A percentile compares a stretch with the other conserved stretches of the same genome.
Conservation (phyloP, 2,329 filamentous ascomycete genomes). For the Xylariomycetidae sp. region DNA sequence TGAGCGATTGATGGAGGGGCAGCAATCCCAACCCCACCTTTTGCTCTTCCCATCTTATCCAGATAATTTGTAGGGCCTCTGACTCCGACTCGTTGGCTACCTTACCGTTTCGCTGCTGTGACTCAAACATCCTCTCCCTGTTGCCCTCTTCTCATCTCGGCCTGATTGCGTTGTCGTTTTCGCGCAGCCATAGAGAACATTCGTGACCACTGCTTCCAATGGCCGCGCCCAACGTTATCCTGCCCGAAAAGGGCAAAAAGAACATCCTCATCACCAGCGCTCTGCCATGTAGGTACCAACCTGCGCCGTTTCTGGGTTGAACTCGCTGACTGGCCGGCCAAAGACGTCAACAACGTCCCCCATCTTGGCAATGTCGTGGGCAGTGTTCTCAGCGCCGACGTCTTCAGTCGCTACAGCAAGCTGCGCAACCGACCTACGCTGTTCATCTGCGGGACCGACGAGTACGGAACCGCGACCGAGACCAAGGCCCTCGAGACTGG, state of each 20-base stretch:
- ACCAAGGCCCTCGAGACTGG: constrained; percentile 90
- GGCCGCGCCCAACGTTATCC: constrained; percentile 29
- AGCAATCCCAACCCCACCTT: constrained; percentile 2
- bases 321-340: background rate
- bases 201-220: constrained; percentile 1
- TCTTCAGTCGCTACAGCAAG: constrained; percentile 77
- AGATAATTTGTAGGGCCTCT: background rate
- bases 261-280: constrained; percentile 90
- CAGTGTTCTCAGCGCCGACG: constrained; percentile 74
- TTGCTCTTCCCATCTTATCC: background rate
- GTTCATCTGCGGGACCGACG: constrained; percentile 83
- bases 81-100: background rate
- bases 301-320: constrained; percentile 4
- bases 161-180: constrained; percentile 39
- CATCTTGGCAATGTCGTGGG: constrained; percentile 88
- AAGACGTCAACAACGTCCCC: constrained; percentile 59
- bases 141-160: background rate
- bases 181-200: background rate
- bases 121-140: background rate
- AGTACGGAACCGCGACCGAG: constrained; percentile 94
- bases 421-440: constrained; percentile 73
- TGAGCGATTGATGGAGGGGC: constrained; percentile 4
- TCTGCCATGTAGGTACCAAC: constrained; percentile 45
- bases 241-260: constrained; percentile 66
- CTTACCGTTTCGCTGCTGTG: too few relatives aligned